These are phyloP conservation scores for Takakia lepidozioides DNA, from an alignment of 225 moss, liverwort and hornwort species.

Conservation along the genomic window DNA sequence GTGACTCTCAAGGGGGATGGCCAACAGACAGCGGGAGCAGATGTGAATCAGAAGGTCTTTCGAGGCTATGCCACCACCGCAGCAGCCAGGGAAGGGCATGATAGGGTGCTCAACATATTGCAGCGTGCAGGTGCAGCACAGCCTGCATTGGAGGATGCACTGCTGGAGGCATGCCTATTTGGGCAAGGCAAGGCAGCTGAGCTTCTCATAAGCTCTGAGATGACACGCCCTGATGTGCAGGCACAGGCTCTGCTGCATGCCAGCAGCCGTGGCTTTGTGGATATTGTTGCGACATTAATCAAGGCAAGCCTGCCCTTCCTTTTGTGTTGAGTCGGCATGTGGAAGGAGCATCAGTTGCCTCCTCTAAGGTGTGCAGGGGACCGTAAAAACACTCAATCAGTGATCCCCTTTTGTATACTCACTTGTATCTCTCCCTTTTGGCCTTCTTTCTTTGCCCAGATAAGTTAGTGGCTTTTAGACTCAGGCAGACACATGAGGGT, in stretches of 20 bases:
- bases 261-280: constrained; percentile 44
- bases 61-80: constrained; percentile 45
- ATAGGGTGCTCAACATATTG: constrained; percentile 24
- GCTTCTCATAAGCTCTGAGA: constrained; percentile 40
- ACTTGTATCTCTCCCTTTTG: too few species aligned
- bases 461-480: too few species aligned
- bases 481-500: too few species aligned
- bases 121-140: constrained; percentile 44
- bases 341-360: too few species aligned
- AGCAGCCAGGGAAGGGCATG: constrained; percentile 38
- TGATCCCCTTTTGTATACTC: too few species aligned
- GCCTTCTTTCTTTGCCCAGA: too few species aligned
- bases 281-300: constrained; percentile 33
- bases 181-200: constrained; percentile 43
- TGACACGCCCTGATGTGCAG: constrained; percentile 38
- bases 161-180: constrained; percentile 41
- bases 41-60: constrained; percentile 42
- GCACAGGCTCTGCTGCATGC: constrained; percentile 48
- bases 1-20: not conserved
- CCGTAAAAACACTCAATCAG: too few species aligned
- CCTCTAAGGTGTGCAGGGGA: too few species aligned
- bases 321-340: too few species aligned
- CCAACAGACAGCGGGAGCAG: constrained; percentile 28
- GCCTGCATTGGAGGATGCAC: constrained; percentile 48
- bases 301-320: too few species aligned